Base-by-base conservation (phyloP, 106 monocot genomes). In the Dioscorea alata region DNA sequence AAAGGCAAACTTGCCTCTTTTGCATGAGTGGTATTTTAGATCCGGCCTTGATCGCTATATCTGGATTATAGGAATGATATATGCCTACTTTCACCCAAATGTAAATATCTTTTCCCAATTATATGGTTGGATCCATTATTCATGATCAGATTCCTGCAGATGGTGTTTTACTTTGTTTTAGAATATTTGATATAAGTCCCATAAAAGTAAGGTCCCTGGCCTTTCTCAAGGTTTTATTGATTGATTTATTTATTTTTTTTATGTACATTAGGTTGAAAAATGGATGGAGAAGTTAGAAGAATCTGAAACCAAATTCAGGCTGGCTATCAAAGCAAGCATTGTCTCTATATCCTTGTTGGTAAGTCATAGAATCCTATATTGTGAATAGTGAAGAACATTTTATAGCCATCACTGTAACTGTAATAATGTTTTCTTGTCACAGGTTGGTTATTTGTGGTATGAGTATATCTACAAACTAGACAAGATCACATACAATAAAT, bases 261-360 rank as follows among this genome's bases (percentile, higher is more conserved):
- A 42, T 6, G 6, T 34, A 23, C 58, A 21, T 53, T 63, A 95
- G 91, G 77, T 95, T 77, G 91, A 95, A 71, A 90, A 78, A 69
- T 95, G 88, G 94, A 88, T 95, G 91, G 94, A 95, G 71, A 95
- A 80, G 69, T 77, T 95, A 50, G 94, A 95, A 84, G 94, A 95
- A 72, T 69, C 74, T 79, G 94, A 95, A 73, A 76, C 81, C 50
- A 95, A 75, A 65, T 42, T 61, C 42, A 91, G 71, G 50, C 50
- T 81, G n/a, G 60, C 59, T 28, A 82, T 88, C 67, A 95, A 91
- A 79, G 67, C 81, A 48, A 79, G 71, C 64, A 82, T 95, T 67
- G 77, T 86, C 64, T 61, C 81, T 28, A 57, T 76, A 76, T 69
- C 86, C 24, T 42, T 88, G 63, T 52, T 80, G 79, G 94, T 91